Evolutionary conservation across 305 asterid species (phyloP), one percentile per base, ranked within the genome.

Genomic region (Fraxinus baroniana): DNA sequence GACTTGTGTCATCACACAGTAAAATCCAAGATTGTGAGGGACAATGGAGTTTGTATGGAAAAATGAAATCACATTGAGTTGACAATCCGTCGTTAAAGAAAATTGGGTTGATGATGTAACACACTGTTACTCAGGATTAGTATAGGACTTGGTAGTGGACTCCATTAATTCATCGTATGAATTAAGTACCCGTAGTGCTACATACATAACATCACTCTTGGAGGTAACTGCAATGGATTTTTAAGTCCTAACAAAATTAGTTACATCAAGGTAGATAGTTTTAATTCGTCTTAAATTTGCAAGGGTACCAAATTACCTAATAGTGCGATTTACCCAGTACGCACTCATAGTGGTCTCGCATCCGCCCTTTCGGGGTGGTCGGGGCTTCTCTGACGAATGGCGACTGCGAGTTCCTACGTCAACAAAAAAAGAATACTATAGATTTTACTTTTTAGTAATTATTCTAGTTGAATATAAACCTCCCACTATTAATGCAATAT

Each of bases 401-500:
- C 1, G 28, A 26, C 28, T 0, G 28, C 28, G 1, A 1, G 28
- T 26, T 26, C 28, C 0, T 26, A 26, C 28, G 28, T 26, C 28
- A 26, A 26, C 28, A 26, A 30, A 32, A 28, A 28, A 2, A 30
- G 3, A 32, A 32, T 4, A 35, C 37, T 35, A 0, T 4, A 35
- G 4, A 35, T 35, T 35, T 35, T 35, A 35, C 7, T 35, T 64
- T 62, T 5, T 33, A 26, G 73, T 22, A 79, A 24, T 24, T 73
- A 78, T 75, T 33, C 2, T 44, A 72, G 72, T 76, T 22, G 28
- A 76, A 81, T 75, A 39, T 33, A 83, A 77, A 86, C 49, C 83
- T 28, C 86, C 87, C 84, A 44, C 74, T 66, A 37, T 66, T 66
- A 24, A 55, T 52, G 86, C 71, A 72, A 78, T 82, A 82, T 74